Evolutionary conservation across 164 flowering plant genomes (phyloP).

Genomic region (Magnolia changhungtana): DNA sequence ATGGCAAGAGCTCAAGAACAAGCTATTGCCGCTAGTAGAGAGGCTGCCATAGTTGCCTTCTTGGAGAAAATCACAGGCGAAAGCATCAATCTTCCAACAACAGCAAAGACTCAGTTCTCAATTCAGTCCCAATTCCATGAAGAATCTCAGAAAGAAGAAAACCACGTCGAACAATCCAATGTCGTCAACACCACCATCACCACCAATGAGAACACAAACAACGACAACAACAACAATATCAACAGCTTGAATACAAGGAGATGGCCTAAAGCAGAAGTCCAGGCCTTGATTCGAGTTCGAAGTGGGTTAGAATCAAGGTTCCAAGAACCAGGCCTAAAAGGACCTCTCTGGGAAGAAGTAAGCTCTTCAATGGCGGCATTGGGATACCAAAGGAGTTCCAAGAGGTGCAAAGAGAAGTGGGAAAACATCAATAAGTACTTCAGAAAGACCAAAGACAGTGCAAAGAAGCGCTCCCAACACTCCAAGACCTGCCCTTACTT

Average conservation of each 20-base stretch:
- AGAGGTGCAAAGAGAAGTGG: slow-evolving; percentile 27
- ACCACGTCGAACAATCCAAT: not conserved
- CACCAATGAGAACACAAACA: not conserved
- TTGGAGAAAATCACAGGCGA: slow-evolving; percentile 21
- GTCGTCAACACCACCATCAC: not conserved
- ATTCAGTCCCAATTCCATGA: not conserved
- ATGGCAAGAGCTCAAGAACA: slow-evolving; percentile 14
- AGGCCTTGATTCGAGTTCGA: slow-evolving; percentile 17
- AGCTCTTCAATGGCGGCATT: slow-evolving; percentile 16
- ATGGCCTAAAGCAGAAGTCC: slow-evolving; percentile 22
- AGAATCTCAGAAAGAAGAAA: not conserved
- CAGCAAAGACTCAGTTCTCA: not conserved
- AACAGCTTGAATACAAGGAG: slow-evolving; percentile 3
- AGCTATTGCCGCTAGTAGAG: slow-evolving; percentile 14
- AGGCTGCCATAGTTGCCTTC: slow-evolving; percentile 19
- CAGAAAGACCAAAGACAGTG: slow-evolving; percentile 20
- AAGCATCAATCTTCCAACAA: slow-evolving; percentile 4
- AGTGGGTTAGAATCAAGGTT: slow-evolving; percentile 14
- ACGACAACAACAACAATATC: not conserved
- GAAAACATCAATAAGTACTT: slow-evolving; percentile 25
- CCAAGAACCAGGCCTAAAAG: slow-evolving; percentile 19
- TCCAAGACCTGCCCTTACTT: slow-evolving; percentile 24
- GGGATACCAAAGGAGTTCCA: slow-evolving; percentile 20
- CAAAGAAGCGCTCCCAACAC: slow-evolving; percentile 11
- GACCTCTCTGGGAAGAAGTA: slow-evolving; percentile 22